Percentiles rank a stretch among this genome's conserved stretches.
Evolutionary conservation across 306 rosid genomes (phyloP).

Genomic region (Ormosia semicastrata): DNA sequence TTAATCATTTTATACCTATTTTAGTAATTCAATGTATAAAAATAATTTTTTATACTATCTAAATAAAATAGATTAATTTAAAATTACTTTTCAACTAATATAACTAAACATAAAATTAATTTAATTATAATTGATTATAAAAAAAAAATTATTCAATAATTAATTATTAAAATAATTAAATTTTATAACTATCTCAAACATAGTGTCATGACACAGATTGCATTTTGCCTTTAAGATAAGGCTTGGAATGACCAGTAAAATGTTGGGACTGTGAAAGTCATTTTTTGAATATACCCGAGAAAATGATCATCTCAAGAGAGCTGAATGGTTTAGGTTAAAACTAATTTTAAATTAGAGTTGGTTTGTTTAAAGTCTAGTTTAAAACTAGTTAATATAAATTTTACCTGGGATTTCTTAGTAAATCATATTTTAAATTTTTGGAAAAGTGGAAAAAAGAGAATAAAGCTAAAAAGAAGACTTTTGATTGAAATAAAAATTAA

Average conservation of each 20-base stretch:
- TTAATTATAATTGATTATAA: too few species aligned
- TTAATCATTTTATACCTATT: too few species aligned
- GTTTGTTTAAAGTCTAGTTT: not conserved
- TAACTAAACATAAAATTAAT: too few species aligned
- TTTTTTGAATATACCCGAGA: not conserved
- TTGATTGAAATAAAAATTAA: not conserved
- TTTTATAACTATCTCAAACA: too few species aligned
- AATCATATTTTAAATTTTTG: not conserved
- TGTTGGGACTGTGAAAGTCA: slow-evolving; percentile 32
- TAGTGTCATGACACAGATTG: slow-evolving; percentile 28
- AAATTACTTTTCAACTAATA: too few species aligned
- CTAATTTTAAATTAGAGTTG: not conserved
- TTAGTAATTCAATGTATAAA: too few species aligned
- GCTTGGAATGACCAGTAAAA: not conserved
- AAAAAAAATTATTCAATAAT: too few species aligned
- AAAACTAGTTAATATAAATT: too few species aligned
- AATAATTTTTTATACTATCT: too few species aligned
- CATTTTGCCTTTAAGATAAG: slow-evolving; percentile 17
- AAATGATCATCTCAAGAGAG: too few species aligned
- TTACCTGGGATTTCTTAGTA: not conserved
- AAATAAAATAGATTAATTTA: too few species aligned
- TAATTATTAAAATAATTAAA: too few species aligned
- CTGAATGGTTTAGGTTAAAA: not conserved
- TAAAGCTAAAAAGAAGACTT: not conserved
- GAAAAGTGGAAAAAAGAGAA: not conserved